Base-by-base conservation (phyloP, 2,329 filamentous ascomycete genomes). In the Sarocladium brachiariae region DNA sequence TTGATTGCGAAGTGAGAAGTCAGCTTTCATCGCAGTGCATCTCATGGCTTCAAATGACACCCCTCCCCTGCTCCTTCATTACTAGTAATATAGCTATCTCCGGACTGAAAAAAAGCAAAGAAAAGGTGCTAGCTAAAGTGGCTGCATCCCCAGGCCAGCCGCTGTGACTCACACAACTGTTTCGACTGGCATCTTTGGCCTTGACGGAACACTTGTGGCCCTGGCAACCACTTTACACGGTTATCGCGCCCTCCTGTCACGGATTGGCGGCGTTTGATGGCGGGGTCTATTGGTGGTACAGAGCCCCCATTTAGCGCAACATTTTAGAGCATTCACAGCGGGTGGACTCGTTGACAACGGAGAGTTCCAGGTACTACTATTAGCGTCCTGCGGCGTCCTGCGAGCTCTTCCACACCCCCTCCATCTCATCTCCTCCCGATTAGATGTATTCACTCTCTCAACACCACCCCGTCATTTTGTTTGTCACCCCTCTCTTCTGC, bases 161-260 rank as follows among this genome's bases (percentile, higher is more conserved):
- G 43, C 27, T 16, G 43, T 47, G 43, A 47, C 43, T 47, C 43
- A 47, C 43, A 47, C 39, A 18, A 21, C 30, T 47, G 43, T 47
- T 47, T 47, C 43, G 25, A n/a, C 27, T 31, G 43, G 43, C 43
- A 47, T 47, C 16, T 30, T 31, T 10, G 16, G 31, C 43, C 43
- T 6, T 19, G 43, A 23, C 14, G n/a, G 8, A 45, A 19, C n/a
- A 4, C n/a, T 27, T 39, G 35, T 39, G 35, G 30, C 25, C 30
- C 8, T 2, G 14, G 50, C 50, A 50, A 53, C 48, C 48, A 53
- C 51, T 53, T 53, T 50, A 53, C 51, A 50, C 51, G 51, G 39
- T 47, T 21, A 14, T 33, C 39, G 39, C 39, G 39, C 39, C 13
- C 39, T 35, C 37, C 39, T 45, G 13, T 25, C 25, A 25, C 43